phyloP scores from a whole-genome alignment of 1,284 basidiomycete genomes.

The Moniliella sp. region DNA sequence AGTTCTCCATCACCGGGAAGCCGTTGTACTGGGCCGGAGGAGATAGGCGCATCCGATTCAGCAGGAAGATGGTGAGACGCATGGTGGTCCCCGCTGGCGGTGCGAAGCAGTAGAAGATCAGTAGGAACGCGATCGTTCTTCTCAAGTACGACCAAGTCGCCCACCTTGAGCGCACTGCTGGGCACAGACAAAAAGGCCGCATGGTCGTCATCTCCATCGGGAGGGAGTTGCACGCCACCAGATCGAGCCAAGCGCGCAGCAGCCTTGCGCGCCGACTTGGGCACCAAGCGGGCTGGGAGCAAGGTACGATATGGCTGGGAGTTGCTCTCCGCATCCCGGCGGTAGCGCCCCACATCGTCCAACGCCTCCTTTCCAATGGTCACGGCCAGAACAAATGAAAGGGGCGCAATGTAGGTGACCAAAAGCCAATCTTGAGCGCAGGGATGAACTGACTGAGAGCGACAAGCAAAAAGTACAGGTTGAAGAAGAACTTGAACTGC shows the following conservation, averaged over 20 bases:
- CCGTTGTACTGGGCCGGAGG: not conserved
- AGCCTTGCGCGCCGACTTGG: not conserved
- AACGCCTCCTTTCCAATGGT: constrained; percentile 98
- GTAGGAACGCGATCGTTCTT: constrained; percentile 94
- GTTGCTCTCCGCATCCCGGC: constrained; percentile 79
- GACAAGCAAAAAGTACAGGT: constrained; percentile 90
- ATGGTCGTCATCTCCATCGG: not conserved
- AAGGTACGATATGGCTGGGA: constrained; percentile 71
- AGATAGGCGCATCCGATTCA: not conserved
- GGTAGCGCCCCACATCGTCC: constrained; percentile 82
- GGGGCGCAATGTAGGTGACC: constrained; percentile 79
- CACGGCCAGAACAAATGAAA: constrained; percentile 76
- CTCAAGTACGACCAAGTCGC: constrained; percentile 72
- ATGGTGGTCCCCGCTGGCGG: constrained; percentile 38
- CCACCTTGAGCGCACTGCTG: constrained; percentile 68
- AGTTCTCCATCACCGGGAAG: constrained; percentile 1
- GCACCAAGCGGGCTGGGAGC: constrained; percentile 34
- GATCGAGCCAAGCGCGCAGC: not conserved
- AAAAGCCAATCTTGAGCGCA: constrained; percentile 91
- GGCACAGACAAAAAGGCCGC: constrained; percentile 36
- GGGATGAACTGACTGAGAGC: constrained; percentile 88
- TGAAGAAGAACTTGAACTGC: constrained; percentile 99
- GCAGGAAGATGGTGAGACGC: not conserved
- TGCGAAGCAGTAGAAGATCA: constrained; percentile 71
- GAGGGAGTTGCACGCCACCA: not conserved